phyloP scores from a whole-genome alignment of 768 basidiomycete species.

The Gloeopeniophorella convolvens region DNA sequence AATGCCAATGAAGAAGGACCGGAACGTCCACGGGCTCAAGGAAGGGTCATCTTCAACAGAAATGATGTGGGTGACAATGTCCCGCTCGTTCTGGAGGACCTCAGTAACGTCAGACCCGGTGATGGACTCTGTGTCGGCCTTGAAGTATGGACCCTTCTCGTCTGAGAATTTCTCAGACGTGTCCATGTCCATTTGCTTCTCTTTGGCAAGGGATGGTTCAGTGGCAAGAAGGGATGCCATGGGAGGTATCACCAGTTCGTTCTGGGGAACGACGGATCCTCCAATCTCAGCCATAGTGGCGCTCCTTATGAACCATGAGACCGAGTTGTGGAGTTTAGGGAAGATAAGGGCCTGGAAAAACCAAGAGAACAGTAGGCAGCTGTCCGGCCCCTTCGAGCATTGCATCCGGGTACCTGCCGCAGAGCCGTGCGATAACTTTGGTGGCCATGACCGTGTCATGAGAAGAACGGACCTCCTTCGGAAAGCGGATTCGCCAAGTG shows the following conservation, averaged over 20 bases:
- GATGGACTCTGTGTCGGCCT: constrained; percentile 32
- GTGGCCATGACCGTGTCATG: no score
- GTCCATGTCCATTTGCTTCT: background rate
- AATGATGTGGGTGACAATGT: constrained; percentile 43
- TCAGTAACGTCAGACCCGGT: constrained; percentile 26
- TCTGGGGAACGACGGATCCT: background rate
- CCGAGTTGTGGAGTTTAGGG: background rate
- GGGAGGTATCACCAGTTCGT: background rate
- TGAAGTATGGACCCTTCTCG: constrained; percentile 29
- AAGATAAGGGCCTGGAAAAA: background rate
- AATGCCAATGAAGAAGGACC: constrained; percentile 40
- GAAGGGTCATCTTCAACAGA: constrained; percentile 41
- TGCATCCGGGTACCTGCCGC: background rate
- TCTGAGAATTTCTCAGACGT: constrained; percentile 15
- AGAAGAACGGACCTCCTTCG: no score
- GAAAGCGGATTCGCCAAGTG: no score
- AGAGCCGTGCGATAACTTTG: background rate
- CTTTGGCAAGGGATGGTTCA: constrained; percentile 1
- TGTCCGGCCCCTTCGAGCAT: no score
- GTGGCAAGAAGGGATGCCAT: background rate
- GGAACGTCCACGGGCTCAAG: constrained; percentile 41
- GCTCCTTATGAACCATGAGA: background rate
- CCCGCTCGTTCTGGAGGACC: constrained; percentile 40
- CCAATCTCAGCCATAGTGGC: background rate
- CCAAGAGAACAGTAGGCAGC: no score